Evolutionary conservation across 345 rosid species (phyloP).

Genomic region (Balakata baccata): DNA sequence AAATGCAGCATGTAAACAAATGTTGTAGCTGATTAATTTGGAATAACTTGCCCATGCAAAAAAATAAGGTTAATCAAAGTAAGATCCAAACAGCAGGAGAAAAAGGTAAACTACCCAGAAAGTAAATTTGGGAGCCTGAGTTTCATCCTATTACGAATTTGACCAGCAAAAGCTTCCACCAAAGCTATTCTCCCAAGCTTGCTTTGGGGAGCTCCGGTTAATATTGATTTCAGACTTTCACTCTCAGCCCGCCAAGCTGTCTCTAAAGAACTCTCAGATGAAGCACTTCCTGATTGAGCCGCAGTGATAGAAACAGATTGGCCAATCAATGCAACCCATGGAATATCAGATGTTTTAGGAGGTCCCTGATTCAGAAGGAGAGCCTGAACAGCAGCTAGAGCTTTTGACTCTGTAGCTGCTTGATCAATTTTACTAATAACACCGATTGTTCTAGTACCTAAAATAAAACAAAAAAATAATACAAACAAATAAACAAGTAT

Average conservation of each 20-base stretch:
- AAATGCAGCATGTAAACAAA: not conserved
- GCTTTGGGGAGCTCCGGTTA: slow-evolving; percentile 81
- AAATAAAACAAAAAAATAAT: not conserved
- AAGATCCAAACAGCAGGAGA: slow-evolving; percentile 3
- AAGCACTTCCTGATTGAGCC: slow-evolving; percentile 66
- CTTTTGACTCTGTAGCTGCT: slow-evolving; percentile 83
- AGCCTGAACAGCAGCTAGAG: slow-evolving; percentile 95
- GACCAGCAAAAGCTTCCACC: slow-evolving; percentile 85
- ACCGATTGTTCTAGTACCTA: slow-evolving; percentile 97
- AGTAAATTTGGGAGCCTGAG: slow-evolving; percentile 91
- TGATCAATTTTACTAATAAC: slow-evolving; percentile 90
- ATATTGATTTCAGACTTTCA: slow-evolving; percentile 74
- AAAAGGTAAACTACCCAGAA: slow-evolving; percentile 58
- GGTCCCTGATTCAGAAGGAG: slow-evolving; percentile 91
- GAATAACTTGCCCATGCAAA: not conserved
- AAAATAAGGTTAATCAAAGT: not conserved
- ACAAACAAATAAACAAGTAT: not conserved
- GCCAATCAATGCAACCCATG: slow-evolving; percentile 98
- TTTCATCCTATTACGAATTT: slow-evolving; percentile 88
- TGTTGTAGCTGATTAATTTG: not conserved
- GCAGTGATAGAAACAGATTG: slow-evolving; percentile 92
- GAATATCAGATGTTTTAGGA: slow-evolving; percentile 84
- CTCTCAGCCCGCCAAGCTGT: slow-evolving; percentile 99
- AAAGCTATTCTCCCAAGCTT: slow-evolving; percentile 94
- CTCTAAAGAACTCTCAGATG: slow-evolving; percentile 82